Percentiles rank a stretch among this genome's conserved stretches.
These are phyloP conservation scores for Datura wrightii DNA, from an alignment of 257 asterid genomes.

Conservation along the genomic window DNA sequence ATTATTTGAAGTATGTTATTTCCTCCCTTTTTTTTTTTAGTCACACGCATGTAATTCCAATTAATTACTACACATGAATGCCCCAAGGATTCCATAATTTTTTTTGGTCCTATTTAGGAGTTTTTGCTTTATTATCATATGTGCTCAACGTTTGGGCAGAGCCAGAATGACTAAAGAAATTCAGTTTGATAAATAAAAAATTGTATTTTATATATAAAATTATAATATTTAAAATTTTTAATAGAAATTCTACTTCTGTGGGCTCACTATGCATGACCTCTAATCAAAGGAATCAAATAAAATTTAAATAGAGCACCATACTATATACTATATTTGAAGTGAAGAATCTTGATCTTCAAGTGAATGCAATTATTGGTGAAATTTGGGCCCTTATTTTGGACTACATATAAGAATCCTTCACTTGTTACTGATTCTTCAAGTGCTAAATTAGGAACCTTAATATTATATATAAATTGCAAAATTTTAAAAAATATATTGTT, in stretches of 20 bases:
- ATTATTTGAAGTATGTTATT: background rate
- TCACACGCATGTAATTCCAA: background rate
- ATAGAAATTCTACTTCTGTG: too few species aligned
- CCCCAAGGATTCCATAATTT: background rate
- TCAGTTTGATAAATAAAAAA: too few species aligned
- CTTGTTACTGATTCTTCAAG: background rate
- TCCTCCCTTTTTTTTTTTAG: background rate
- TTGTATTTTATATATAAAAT: too few species aligned
- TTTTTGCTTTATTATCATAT: too few species aligned
- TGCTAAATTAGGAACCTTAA: background rate
- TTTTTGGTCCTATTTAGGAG: too few species aligned
- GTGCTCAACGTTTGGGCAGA: too few species aligned
- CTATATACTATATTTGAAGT: background rate
- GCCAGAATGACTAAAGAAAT: too few species aligned
- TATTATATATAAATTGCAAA: background rate
- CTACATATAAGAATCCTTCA: background rate
- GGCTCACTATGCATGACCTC: too few species aligned
- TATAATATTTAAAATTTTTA: too few species aligned
- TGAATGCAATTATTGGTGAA: background rate
- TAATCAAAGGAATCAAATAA: too few species aligned
- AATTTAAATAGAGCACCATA: too few species aligned
- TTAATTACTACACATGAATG: background rate
- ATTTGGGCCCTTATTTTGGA: conserved; percentile 11
- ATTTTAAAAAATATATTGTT: too few species aligned
- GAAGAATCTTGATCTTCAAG: background rate